phyloP scores from a whole-genome alignment of 2,329 filamentous ascomycete species.

The Mycosphaerella arachidis region DNA sequence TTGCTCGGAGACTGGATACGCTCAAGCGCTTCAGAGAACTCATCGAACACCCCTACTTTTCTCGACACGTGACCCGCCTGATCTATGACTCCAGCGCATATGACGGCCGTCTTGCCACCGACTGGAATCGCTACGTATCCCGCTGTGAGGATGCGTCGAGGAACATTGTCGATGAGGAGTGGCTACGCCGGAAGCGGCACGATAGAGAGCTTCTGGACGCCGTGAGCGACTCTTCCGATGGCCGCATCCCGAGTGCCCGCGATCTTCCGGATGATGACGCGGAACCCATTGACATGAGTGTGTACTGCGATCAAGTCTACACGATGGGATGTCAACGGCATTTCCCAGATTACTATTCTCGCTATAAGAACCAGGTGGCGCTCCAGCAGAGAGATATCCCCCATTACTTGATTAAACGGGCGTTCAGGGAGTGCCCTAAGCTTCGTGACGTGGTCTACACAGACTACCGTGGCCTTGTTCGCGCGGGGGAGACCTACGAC shows the following conservation, averaged over 20 bases:
- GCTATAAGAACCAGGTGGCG: neutral
- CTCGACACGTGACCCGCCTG: slow-evolving; percentile 9
- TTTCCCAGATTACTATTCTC: neutral
- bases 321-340: neutral
- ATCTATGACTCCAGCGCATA: slow-evolving; percentile 17
- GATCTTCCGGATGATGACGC: neutral
- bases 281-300: neutral
- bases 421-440: neutral
- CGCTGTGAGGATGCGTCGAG: neutral
- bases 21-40: slow-evolving; percentile 8
- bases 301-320: neutral
- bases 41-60: slow-evolving; percentile 14
- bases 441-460: neutral
- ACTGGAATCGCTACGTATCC: neutral
- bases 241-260: too few species aligned
- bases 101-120: neutral
- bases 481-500: neutral
- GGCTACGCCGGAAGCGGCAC: neutral
- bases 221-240: neutral
- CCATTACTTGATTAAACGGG: neutral
- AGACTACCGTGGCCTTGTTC: neutral
- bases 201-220: neutral
- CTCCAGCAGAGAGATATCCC: neutral
- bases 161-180: neutral
- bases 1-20: slow-evolving; percentile 5